Percentiles rank a stretch among this genome's conserved stretches.
Evolutionary conservation across 2,329 filamentous ascomycete genomes (phyloP).

Genomic region (Sclerotinia trifoliorum): DNA sequence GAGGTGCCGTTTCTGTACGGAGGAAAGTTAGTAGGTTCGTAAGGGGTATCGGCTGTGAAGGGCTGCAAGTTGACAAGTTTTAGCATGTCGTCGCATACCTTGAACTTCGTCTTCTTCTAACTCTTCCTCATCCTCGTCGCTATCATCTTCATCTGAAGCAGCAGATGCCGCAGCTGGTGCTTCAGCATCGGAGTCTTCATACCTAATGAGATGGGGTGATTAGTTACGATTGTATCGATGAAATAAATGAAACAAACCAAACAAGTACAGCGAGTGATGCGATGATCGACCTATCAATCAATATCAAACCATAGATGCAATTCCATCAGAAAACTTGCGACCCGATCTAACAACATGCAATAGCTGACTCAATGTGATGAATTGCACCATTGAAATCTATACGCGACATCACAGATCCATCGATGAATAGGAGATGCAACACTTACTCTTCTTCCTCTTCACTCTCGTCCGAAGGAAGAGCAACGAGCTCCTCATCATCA

Average conservation of each 20-base stretch:
- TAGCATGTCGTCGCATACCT: constrained; percentile 13
- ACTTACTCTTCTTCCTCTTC: constrained; percentile 39
- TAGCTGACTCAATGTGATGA: background rate
- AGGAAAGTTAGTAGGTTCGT: background rate
- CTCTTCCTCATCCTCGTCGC: constrained; percentile 41
- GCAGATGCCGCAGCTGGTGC: constrained; percentile 17
- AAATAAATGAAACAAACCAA: background rate
- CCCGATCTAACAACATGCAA: background rate
- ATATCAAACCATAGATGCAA: background rate
- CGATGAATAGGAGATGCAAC: constrained; percentile 3
- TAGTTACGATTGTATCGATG: constrained; percentile 23
- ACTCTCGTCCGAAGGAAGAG: constrained; percentile 36
- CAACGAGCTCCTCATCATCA: constrained; percentile 38
- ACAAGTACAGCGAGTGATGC: background rate
- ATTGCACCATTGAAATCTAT: background rate
- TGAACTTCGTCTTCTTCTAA: constrained; percentile 28
- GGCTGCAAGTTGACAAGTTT: background rate
- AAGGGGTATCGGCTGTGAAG: background rate
- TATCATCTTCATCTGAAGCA: constrained; percentile 36
- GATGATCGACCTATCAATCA: background rate
- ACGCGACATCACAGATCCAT: background rate
- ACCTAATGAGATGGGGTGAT: constrained; percentile 27
- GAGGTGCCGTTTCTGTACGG: constrained; percentile 28
- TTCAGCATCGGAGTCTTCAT: constrained; percentile 40
- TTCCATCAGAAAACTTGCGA: background rate